Percentiles rank a stretch among this genome's conserved stretches.
Evolutionary conservation across 345 rosid genomes (phyloP).

Genomic region (Lumnitzera littorea): DNA sequence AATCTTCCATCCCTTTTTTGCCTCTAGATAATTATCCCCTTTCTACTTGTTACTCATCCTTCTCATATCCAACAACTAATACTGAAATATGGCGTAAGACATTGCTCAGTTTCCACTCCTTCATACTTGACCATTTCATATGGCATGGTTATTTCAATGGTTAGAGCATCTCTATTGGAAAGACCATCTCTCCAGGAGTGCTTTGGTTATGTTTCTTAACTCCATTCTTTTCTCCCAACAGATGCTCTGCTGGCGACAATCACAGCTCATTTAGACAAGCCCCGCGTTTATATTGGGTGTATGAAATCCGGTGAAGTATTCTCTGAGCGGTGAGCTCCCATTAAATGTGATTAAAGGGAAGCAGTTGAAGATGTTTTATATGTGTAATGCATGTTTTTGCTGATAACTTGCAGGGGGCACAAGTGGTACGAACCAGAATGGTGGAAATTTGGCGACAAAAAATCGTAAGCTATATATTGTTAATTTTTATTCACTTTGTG

Average conservation of each 20-base stretch:
- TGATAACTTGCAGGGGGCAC: slow-evolving; percentile 15
- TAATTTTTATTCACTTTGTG: not conserved
- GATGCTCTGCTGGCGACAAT: slow-evolving; percentile 30
- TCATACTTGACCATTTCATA: too few relatives aligned
- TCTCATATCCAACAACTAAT: too few relatives aligned
- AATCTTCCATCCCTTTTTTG: too few relatives aligned
- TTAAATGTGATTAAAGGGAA: not conserved
- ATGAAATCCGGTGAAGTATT: slow-evolving; percentile 49
- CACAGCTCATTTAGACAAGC: slow-evolving; percentile 30
- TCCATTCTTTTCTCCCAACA: not conserved
- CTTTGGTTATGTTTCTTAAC: not conserved
- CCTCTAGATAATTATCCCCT: too few relatives aligned
- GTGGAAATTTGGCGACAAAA: slow-evolving; percentile 79
- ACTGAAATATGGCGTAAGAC: too few relatives aligned
- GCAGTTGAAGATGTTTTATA: not conserved
- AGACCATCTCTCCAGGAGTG: slow-evolving; percentile 2
- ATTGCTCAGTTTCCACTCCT: too few relatives aligned
- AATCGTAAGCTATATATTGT: slow-evolving; percentile 25
- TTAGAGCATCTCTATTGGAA: too few relatives aligned
- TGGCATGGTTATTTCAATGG: too few relatives aligned
- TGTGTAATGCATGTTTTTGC: slow-evolving; percentile 6
- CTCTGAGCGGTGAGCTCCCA: slow-evolving; percentile 29
- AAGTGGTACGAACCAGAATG: slow-evolving; percentile 52
- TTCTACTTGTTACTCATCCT: too few relatives aligned
- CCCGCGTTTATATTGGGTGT: slow-evolving; percentile 76